Percentiles rank a stretch among this genome's conserved stretches.
Conservation (phyloP, 768 basidiomycete species). For the Kockovaella imperatae region DNA sequence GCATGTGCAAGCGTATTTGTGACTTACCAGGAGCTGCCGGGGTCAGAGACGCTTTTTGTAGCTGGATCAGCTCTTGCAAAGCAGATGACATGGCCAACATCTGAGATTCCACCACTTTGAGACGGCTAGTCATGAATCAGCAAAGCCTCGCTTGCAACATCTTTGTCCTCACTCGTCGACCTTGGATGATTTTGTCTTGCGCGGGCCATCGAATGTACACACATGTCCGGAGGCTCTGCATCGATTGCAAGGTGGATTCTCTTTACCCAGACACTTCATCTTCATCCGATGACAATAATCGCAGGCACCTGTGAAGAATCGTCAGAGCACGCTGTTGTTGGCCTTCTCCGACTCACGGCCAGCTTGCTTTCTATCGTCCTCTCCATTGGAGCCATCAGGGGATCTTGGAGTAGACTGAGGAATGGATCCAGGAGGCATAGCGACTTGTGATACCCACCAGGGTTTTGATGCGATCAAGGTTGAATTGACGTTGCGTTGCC, state of each 20-base stretch:
- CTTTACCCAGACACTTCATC: constrained; percentile 39
- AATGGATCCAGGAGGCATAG: too few relatives aligned
- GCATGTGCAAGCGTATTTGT: too few relatives aligned
- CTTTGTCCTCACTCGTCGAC: constrained; percentile 28
- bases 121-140: constrained; percentile 15
- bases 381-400: too few relatives aligned
- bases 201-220: constrained; percentile 35
- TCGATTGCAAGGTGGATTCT: constrained; percentile 35
- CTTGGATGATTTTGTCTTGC: constrained; percentile 32
- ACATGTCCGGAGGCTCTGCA: constrained; percentile 27
- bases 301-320: neutral
- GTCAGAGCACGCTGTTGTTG: neutral
- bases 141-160: neutral
- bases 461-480: too few relatives aligned
- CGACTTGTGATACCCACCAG: too few relatives aligned
- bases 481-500: too few relatives aligned
- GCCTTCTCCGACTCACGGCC: too few relatives aligned
- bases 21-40: neutral
- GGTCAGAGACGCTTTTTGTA: constrained; percentile 18
- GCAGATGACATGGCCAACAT: constrained; percentile 27
- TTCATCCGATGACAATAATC: constrained; percentile 40
- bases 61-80: constrained; percentile 25
- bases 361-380: too few relatives aligned
- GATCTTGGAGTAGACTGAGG: too few relatives aligned
- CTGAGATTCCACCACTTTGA: constrained; percentile 31